These are phyloP conservation scores for Pezicula rhizophila DNA, from an alignment of 2,329 filamentous ascomycete genomes.

Conservation along the genomic window DNA sequence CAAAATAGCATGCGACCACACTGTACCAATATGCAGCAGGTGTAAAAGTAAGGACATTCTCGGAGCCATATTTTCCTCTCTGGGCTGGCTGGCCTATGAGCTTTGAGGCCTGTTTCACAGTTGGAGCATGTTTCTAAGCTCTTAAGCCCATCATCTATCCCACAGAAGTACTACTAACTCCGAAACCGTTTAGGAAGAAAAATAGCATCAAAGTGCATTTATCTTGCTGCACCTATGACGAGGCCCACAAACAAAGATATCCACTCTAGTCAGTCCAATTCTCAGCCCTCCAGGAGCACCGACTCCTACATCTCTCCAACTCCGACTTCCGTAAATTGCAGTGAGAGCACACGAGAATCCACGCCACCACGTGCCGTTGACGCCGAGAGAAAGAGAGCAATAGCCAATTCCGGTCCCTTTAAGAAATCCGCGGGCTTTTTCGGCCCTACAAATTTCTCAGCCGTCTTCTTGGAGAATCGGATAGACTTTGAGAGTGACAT, in stretches of 20 bases:
- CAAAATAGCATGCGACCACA: slow-evolving; percentile 24
- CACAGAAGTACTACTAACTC: too few relatives aligned
- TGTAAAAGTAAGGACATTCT: slow-evolving; percentile 11
- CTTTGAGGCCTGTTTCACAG: too few relatives aligned
- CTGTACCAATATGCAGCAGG: slow-evolving; percentile 18
- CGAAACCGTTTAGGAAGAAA: slow-evolving; percentile 8
- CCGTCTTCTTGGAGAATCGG: slow-evolving; percentile 24
- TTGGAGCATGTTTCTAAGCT: too few relatives aligned
- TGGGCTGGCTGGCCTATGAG: too few relatives aligned
- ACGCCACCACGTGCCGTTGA: neutral
- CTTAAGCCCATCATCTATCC: too few relatives aligned
- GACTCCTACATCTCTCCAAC: slow-evolving; percentile 2
- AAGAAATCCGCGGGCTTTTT: slow-evolving; percentile 16
- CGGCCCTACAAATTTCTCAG: slow-evolving; percentile 26
- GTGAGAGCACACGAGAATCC: too few relatives aligned
- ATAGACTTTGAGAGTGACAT: slow-evolving; percentile 17
- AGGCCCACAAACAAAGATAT: slow-evolving; percentile 5
- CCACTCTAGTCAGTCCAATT: neutral
- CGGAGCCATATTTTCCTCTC: too few relatives aligned
- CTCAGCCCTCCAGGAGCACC: neutral
- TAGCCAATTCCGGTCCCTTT: slow-evolving; percentile 13
- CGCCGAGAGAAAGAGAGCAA: slow-evolving; percentile 5
- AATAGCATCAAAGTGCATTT: slow-evolving; percentile 17
- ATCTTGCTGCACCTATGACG: slow-evolving; percentile 23
- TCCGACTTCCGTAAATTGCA: neutral